These are phyloP conservation scores for Lactifluus piperatus DNA, from an alignment of 768 basidiomycete species.

Conservation along the genomic window DNA sequence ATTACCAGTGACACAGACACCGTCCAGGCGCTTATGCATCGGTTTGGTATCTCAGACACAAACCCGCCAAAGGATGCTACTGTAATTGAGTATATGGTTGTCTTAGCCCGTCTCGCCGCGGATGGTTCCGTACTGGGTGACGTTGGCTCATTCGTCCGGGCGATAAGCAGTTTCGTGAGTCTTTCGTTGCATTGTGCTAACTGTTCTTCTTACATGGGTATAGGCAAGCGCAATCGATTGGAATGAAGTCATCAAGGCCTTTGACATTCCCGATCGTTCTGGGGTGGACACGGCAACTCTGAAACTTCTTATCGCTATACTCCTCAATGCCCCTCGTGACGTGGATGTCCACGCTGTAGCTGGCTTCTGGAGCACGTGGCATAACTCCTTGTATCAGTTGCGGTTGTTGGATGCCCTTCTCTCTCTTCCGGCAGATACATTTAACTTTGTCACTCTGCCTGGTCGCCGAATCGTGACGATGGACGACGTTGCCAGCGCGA, in stretches of 20 bases:
- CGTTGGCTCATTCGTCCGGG: constrained; percentile 63
- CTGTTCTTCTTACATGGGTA: constrained; percentile 19
- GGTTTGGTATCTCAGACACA: constrained; percentile 67
- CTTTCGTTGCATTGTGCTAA: neutral
- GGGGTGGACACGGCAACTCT: constrained; percentile 85
- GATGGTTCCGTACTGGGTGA: constrained; percentile 72
- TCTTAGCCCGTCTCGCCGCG: constrained; percentile 55
- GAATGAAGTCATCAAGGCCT: constrained; percentile 74
- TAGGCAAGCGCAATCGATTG: constrained; percentile 67
- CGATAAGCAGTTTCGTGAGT: constrained; percentile 67
- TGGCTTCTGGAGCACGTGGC: constrained; percentile 84
- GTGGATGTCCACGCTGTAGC: constrained; percentile 70
- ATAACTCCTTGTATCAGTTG: constrained; percentile 77
- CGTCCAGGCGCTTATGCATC: constrained; percentile 55
- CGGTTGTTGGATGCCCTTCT: constrained; percentile 83
- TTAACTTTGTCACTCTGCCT: constrained; percentile 86
- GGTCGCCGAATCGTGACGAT: constrained; percentile 78
- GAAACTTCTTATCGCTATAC: constrained; percentile 81
- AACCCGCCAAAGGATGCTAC: constrained; percentile 65
- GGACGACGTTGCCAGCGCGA: constrained; percentile 77
- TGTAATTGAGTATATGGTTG: constrained; percentile 62
- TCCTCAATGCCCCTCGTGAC: constrained; percentile 73
- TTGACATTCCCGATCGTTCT: constrained; percentile 77
- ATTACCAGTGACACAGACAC: constrained; percentile 67
- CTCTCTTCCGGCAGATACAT: constrained; percentile 81